These are phyloP conservation scores for Cordyceps farinosa DNA, from an alignment of 2,329 filamentous ascomycete genomes.

Conservation along the genomic window DNA sequence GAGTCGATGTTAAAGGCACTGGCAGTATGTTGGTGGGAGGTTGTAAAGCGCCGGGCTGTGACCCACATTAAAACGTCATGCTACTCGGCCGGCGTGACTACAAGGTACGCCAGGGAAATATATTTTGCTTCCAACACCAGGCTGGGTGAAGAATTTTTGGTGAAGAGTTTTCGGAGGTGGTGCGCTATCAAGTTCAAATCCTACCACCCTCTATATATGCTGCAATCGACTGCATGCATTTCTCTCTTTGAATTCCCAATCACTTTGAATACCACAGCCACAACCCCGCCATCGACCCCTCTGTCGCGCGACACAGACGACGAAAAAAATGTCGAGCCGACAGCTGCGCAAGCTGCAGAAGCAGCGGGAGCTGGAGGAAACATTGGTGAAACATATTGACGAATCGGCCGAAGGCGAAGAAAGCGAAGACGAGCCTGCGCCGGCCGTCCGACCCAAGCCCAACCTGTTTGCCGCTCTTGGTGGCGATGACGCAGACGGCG, in stretches of 20 bases:
- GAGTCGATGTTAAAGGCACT: too few relatives aligned
- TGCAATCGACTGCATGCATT: too few relatives aligned
- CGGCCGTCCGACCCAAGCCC: slow-evolving; percentile 35
- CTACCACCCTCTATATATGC: background rate
- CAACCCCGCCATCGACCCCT: slow-evolving; percentile 8
- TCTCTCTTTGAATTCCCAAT: background rate
- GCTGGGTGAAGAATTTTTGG: too few relatives aligned
- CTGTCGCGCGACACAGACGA: slow-evolving; percentile 13
- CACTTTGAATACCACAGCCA: background rate
- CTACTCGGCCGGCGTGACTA: slow-evolving; percentile 13
- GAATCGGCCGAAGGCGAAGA: slow-evolving; percentile 31
- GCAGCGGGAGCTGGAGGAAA: slow-evolving; percentile 43
- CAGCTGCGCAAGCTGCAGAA: slow-evolving; percentile 51
- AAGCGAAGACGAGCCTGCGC: slow-evolving; percentile 27
- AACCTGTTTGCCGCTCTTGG: slow-evolving; percentile 53
- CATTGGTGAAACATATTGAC: slow-evolving; percentile 18
- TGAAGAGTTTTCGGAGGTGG: background rate
- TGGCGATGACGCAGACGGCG: slow-evolving; percentile 39
- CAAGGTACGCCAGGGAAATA: background rate
- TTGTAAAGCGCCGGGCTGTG: background rate
- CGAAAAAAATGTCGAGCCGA: slow-evolving; percentile 45
- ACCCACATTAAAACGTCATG: slow-evolving; percentile 16
- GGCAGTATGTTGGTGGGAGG: background rate
- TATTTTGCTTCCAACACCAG: background rate
- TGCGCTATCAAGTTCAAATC: background rate